A percentile compares a stretch with the other conserved stretches of the same genome.
Conservation (phyloP, 805 yeast species). For the Metschnikowia sp. region DNA sequence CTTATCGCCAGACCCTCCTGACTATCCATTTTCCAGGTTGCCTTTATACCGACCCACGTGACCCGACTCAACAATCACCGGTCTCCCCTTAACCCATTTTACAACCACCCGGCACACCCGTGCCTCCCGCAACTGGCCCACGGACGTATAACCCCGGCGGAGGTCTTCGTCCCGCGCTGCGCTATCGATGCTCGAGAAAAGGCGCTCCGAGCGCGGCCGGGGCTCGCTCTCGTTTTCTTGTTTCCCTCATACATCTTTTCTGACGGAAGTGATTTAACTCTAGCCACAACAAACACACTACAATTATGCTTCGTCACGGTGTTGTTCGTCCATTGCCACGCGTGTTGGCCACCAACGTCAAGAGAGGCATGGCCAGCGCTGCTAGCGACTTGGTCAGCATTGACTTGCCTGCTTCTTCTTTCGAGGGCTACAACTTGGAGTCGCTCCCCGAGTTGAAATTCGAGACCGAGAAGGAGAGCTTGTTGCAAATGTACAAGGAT, state of each 20-base stretch:
- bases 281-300: neutral
- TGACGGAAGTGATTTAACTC: neutral
- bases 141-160: constrained; percentile 24
- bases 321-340: constrained; percentile 17
- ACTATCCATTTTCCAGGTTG: too few relatives aligned
- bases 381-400: constrained; percentile 42
- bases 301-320: constrained; percentile 18
- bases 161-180: constrained; percentile 21
- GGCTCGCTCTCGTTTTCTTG: constrained; percentile 1
- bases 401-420: constrained; percentile 74
- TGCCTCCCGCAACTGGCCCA: constrained; percentile 4
- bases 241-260: constrained; percentile 2
- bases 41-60: too few relatives aligned
- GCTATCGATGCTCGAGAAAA: constrained; percentile 5
- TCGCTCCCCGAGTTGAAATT: constrained; percentile 63
- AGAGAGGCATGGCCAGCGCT: constrained; percentile 36
- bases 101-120: neutral
- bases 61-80: too few relatives aligned
- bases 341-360: constrained; percentile 19
- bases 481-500: constrained; percentile 93
- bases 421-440: constrained; percentile 78
- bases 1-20: too few relatives aligned
- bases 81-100: too few relatives aligned
- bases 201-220: neutral
- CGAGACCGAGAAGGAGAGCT: constrained; percentile 74